These are phyloP conservation scores for Stereocaulon alpinum DNA, from an alignment of 495 filamentous ascomycete genomes.

Conservation along the genomic window DNA sequence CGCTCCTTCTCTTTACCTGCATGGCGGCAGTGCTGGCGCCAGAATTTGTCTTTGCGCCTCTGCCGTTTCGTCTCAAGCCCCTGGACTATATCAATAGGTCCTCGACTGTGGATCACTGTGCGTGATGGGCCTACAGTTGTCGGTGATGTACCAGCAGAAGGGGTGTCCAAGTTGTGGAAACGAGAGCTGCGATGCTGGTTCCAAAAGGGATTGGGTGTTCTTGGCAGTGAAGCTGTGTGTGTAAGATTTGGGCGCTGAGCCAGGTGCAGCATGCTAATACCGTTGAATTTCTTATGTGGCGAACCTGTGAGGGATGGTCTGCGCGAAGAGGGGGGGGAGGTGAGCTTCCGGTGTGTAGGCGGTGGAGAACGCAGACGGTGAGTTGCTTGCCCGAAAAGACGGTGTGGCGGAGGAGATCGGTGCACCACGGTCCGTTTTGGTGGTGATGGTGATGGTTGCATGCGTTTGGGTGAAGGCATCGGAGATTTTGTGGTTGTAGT, in stretches of 20 bases:
- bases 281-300: slow-evolving; percentile 28
- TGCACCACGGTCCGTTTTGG: slow-evolving; percentile 33
- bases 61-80: slow-evolving; percentile 90
- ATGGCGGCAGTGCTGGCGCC: slow-evolving; percentile 69
- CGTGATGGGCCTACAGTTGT: slow-evolving; percentile 19
- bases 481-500: slow-evolving; percentile 17
- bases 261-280: slow-evolving; percentile 47
- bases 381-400: slow-evolving; percentile 58
- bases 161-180: slow-evolving; percentile 26
- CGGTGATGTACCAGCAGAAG: slow-evolving; percentile 31
- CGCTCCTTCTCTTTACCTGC: slow-evolving; percentile 52
- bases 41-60: slow-evolving; percentile 80
- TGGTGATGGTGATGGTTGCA: slow-evolving; percentile 40
- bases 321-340: slow-evolving; percentile 45
- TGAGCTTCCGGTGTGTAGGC: slow-evolving; percentile 31
- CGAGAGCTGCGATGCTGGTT: slow-evolving; percentile 31
- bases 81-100: slow-evolving; percentile 93
- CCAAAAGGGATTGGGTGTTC: slow-evolving; percentile 60
- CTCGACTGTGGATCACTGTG: slow-evolving; percentile 50
- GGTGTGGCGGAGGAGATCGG: slow-evolving; percentile 52
- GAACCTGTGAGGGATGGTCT: slow-evolving; percentile 38
- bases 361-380: slow-evolving; percentile 57
- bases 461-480: slow-evolving; percentile 36
- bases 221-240: slow-evolving; percentile 70
- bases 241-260: slow-evolving; percentile 52